A percentile compares a stretch with the other conserved stretches of the same genome.
Conservation (phyloP, 768 basidiomycete genomes). For the Leccinellum luteum region DNA sequence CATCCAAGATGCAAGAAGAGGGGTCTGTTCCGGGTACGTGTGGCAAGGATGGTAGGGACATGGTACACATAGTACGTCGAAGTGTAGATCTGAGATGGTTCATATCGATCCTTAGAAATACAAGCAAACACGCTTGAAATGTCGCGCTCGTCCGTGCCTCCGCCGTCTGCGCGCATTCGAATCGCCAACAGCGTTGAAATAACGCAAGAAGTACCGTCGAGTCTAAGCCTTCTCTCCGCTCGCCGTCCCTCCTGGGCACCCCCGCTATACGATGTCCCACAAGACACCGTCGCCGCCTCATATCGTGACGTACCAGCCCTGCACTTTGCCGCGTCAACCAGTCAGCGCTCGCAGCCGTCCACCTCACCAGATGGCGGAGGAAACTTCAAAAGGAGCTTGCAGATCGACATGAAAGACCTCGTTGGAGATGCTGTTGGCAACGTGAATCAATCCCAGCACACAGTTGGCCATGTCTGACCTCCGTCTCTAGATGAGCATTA, state of each 20-base stretch:
- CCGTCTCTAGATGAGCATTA: slow-evolving; percentile 78
- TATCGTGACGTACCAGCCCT: slow-evolving; percentile 31
- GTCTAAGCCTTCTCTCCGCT: slow-evolving; percentile 32
- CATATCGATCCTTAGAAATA: neutral
- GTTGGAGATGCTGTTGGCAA: slow-evolving; percentile 84
- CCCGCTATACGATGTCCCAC: slow-evolving; percentile 25
- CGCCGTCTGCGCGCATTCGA: slow-evolving; percentile 20
- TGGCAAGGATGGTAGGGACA: slow-evolving; percentile 38
- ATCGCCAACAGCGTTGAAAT: slow-evolving; percentile 16
- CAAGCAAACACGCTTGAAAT: neutral
- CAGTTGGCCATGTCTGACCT: slow-evolving; percentile 3
- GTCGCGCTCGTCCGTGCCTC: slow-evolving; percentile 20
- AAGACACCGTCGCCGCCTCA: slow-evolving; percentile 25
- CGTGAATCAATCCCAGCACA: slow-evolving; percentile 40
- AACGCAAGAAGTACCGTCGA: slow-evolving; percentile 26
- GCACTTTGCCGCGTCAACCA: slow-evolving; percentile 11
- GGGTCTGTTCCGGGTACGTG: slow-evolving; percentile 54
- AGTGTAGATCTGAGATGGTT: neutral
- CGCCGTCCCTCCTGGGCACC: slow-evolving; percentile 35
- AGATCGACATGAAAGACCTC: slow-evolving; percentile 77
- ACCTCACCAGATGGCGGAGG: slow-evolving; percentile 52
- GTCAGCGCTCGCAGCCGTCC: slow-evolving; percentile 17
- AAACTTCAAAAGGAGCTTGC: slow-evolving; percentile 55
- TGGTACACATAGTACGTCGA: neutral
- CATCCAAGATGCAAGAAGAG: slow-evolving; percentile 63